Base-by-base conservation (phyloP, 768 basidiomycete genomes). In the Lactarius akahatsu region DNA sequence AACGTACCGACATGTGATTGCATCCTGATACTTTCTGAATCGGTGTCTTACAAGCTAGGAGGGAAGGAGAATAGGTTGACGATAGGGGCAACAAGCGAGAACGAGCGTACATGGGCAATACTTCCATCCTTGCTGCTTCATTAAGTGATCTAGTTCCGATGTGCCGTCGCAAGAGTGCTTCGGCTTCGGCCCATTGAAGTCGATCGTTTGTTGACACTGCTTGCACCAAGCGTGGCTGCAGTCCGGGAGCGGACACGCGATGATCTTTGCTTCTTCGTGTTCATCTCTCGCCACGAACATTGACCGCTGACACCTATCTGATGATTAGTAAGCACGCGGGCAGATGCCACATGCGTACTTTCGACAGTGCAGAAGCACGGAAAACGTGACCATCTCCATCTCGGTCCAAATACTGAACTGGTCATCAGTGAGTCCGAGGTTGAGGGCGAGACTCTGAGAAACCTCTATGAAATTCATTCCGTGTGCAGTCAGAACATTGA, bases 1-100 rank as follows among this genome's bases (percentile, higher is more conserved):
- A 61, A 70, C 84, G 76, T 36, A 85, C 85, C 66, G 79, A 78
- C 82, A 87, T 87, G 72, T 87, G 85, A 65, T 85, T 81, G 61
- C 86, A 87, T 2, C 86, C 86, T 18, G 73, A 74, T 10, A 77
- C 77, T 69, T 84, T 87, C 63, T 77, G 80, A 23, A 84, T 80
- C 4, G 84, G 81, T 11, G 84, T 82, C 61, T 73, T 72, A 69
- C 82, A 83, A 7, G 80, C 81, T 82, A 32, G 16, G n/a, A 55
- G 57, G n/a, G 28, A 23, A 23, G 23, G 18, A 3, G 20, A 40
- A 18, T 8, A 28, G 32, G 16, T 40, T 2, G 6, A 13, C 11
- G 9, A 28, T 16, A 43, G 23, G 4, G 32, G 28, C n/a, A 9
- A 2, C 3, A 10, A 15, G 7, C 16, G 6, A 6, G 23, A 36